Conservation (phyloP, 2,329 filamentous ascomycete genomes). For the Neonectria faginata region DNA sequence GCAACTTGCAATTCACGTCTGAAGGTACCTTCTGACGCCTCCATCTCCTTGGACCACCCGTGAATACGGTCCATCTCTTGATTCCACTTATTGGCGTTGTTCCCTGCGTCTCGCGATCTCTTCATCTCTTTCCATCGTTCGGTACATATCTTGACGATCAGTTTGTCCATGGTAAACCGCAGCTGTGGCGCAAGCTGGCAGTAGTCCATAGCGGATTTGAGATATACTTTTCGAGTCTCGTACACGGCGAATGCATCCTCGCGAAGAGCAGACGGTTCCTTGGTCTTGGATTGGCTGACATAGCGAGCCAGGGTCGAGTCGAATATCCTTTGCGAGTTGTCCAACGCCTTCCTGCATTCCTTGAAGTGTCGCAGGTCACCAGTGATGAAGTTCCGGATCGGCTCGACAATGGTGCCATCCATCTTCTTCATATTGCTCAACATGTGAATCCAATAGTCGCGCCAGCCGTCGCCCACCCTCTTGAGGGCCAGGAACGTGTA, state of each 20-base stretch:
- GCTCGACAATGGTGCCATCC: slow-evolving; percentile 82
- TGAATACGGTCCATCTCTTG: slow-evolving; percentile 90
- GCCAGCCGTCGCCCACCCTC: slow-evolving; percentile 84
- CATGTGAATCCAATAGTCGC: slow-evolving; percentile 87
- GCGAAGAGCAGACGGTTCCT: slow-evolving; percentile 89
- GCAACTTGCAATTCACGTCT: slow-evolving; percentile 83
- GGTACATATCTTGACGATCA: slow-evolving; percentile 85
- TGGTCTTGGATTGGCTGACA: slow-evolving; percentile 87
- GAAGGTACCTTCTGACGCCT: slow-evolving; percentile 85
- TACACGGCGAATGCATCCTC: slow-evolving; percentile 97
- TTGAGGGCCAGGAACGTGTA: slow-evolving; percentile 91
- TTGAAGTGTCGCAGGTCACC: slow-evolving; percentile 88
- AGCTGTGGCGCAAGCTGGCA: slow-evolving; percentile 89
- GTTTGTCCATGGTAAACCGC: slow-evolving; percentile 83
- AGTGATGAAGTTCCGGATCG: slow-evolving; percentile 80
- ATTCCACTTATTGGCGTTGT: slow-evolving; percentile 74
- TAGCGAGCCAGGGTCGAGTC: slow-evolving; percentile 87
- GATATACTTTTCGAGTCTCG: slow-evolving; percentile 89
- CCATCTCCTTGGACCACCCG: slow-evolving; percentile 96
- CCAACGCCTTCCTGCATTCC: slow-evolving; percentile 80
- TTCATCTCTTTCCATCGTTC: slow-evolving; percentile 93
- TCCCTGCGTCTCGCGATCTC: slow-evolving; percentile 73
- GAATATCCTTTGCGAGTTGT: slow-evolving; percentile 84
- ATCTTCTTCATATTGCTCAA: slow-evolving; percentile 80
- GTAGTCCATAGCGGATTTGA: slow-evolving; percentile 94